Conservation (phyloP, 1,284 basidiomycete species). For the Violaceomyces palustris region DNA sequence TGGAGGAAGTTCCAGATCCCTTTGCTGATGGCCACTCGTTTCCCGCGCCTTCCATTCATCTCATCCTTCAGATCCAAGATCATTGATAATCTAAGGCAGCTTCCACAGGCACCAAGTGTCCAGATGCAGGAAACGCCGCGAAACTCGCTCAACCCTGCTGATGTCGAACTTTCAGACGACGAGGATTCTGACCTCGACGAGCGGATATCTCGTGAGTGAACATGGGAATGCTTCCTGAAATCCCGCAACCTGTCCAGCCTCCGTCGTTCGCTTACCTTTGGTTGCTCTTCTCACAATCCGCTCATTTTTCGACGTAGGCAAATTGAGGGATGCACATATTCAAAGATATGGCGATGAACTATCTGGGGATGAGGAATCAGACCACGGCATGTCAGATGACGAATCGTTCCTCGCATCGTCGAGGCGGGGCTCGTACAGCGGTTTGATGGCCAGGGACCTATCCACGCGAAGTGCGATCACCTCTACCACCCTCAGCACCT, state of each 20-base stretch:
- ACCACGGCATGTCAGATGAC: background rate
- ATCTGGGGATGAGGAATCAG: slow-evolving; percentile 36
- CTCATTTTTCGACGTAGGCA: too few relatives aligned
- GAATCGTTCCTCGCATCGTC: background rate
- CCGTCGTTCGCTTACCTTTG: background rate
- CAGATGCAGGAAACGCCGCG: slow-evolving; percentile 77
- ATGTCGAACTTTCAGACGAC: slow-evolving; percentile 52
- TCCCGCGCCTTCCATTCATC: too few relatives aligned
- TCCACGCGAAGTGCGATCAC: too few relatives aligned
- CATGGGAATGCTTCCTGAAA: background rate
- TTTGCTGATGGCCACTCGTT: too few relatives aligned
- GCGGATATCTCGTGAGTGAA: slow-evolving; percentile 33
- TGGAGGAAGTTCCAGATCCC: too few relatives aligned
- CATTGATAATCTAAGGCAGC: slow-evolving; percentile 70
- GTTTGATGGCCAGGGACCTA: too few relatives aligned
- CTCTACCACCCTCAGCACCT: too few relatives aligned
- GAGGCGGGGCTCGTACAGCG: background rate
- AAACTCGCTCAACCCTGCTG: slow-evolving; percentile 58
- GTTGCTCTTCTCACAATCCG: too few relatives aligned
- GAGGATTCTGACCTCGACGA: slow-evolving; percentile 54
- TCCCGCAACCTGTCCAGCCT: background rate
- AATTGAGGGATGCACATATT: slow-evolving; percentile 42
- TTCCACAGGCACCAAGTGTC: slow-evolving; percentile 79
- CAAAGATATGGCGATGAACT: slow-evolving; percentile 44
- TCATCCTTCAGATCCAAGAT: slow-evolving; percentile 63